These are phyloP conservation scores for Rhizodiscina lignyota DNA, from an alignment of 495 filamentous ascomycete species.

Conservation along the genomic window DNA sequence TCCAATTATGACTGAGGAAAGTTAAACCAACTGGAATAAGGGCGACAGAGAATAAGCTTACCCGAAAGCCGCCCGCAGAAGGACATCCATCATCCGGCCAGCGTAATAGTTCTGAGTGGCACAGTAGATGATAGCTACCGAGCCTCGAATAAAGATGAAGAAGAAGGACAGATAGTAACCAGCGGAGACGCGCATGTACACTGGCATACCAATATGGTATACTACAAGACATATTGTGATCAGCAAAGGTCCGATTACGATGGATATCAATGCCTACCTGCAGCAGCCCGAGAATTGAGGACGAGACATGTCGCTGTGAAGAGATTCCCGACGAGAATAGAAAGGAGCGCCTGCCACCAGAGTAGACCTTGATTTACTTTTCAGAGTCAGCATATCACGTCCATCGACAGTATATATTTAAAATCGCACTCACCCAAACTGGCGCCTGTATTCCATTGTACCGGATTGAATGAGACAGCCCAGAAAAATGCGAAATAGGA, in stretches of 20 bases:
- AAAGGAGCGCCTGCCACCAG: conserved; percentile 8
- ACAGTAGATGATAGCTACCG: conserved; percentile 1
- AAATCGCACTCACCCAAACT: neutral
- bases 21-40: too few relatives aligned
- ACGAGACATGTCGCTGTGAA: too few relatives aligned
- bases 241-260: conserved; percentile 12
- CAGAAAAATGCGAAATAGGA: neutral
- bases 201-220: conserved; percentile 2
- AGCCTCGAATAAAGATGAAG: neutral
- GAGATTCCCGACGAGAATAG: conserved; percentile 8
- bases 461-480: too few relatives aligned
- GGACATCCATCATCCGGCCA: neutral
- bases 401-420: neutral
- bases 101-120: conserved; percentile 1
- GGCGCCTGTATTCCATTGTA: neutral
- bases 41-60: too few relatives aligned
- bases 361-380: conserved; percentile 3
- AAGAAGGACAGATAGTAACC: neutral
- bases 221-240: neutral
- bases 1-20: conserved; percentile 7
- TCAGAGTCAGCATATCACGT: neutral
- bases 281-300: too few relatives aligned
- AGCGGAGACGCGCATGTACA: neutral
- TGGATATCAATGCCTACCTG: too few relatives aligned
- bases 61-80: conserved; percentile 1